Evolutionary conservation across 2,329 filamentous ascomycete species (phyloP), one percentile per base, ranked within the genome.

Genomic region (Venturia asperata): DNA sequence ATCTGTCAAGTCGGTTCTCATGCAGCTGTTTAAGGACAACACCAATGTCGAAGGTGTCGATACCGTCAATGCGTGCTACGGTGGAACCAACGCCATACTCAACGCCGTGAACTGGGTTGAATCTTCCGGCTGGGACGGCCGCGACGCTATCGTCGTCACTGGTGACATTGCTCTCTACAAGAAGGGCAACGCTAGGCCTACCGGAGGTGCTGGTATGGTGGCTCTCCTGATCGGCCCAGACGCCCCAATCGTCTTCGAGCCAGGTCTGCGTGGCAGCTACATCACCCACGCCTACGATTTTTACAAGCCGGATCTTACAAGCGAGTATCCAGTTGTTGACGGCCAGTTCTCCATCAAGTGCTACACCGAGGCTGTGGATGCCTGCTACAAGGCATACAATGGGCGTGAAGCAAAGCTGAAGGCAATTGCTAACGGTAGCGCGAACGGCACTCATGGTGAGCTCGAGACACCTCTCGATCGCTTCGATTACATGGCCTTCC

Each of bases 401-500:
- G 76, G 72, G 62, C 78, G 80, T 45, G 79, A 81, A 72, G 72
- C 75, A 70, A 77, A 74, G 58, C 71, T 82, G 52, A 79, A 80
- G 74, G 71, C 74, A 65, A 75, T 76, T 70, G 65, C 63, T 10
- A 49, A 66, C 21, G 64, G 39, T 34, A 63, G 39, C 30, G 45
- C 65, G 55, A 68, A 68, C 55, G 66, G 63, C 19, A 68, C 70
- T 55, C 71, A 69, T 70, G 70, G 74, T 21, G 65, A 66, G 39
- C 68, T 67, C 37, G 79, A 81, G 71, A 77, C 78, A 5, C 77
- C 79, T 61, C 72, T 82, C 19, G 80, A 82, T 72, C 78, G 79
- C 49, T 82, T 82, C 71, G 80, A 82, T 74, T 78, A 81, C 76
- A 81, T 82, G 79, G 77, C 76, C 71, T 82, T 82, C 77, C 80